Base-by-base conservation (phyloP, 805 yeast genomes). In the Wickerhamia fluorescens region DNA sequence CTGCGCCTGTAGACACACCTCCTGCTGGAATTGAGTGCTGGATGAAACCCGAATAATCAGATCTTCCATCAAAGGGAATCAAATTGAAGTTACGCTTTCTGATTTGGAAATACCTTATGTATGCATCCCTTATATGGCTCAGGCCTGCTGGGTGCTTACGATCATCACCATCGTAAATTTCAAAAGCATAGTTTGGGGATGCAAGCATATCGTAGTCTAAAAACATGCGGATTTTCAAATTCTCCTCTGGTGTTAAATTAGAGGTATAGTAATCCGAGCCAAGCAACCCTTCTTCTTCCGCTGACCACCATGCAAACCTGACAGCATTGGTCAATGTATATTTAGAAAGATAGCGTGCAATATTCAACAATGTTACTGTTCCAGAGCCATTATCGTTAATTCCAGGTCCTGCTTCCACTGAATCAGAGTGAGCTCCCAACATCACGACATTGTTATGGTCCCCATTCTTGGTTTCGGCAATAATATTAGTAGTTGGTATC, bases 171-270 rank as follows among this genome's bases (percentile, higher is more conserved):
- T n/a, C n/a, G n/a, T n/a, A n/a, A n/a, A n/a, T n/a, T n/a, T n/a
- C n/a, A n/a, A n/a, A n/a, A n/a, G n/a, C n/a, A n/a, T n/a, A n/a
- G n/a, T n/a, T n/a, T n/a, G n/a, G n/a, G n/a, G n/a, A n/a, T n/a
- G n/a, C n/a, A n/a, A n/a, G n/a, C n/a, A n/a, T n/a, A 55, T 88
- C 97, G 53, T 87, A 88, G 61, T 89, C 96, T 94, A 88, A 81
- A 53, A 88, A 89, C 30, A 89, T 63, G 59, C 96, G 73, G 44
- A 87, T 68, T 55, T 82, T 83, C 10, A 53, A 36, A 53, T 84
- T 85, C 56, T 88, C 96, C 37, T 69, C 80, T n/a, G 71, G 61
- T 6, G 75, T 47, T 44, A 88, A 71, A 35, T 62, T 60, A 35
- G 68, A 53, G 30, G 89, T 94, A 45, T 88, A 89, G 49, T 69